These are phyloP conservation scores for Melocanna baccifera DNA, from an alignment of 176 grass and related monocot species.

Conservation along the genomic window DNA sequence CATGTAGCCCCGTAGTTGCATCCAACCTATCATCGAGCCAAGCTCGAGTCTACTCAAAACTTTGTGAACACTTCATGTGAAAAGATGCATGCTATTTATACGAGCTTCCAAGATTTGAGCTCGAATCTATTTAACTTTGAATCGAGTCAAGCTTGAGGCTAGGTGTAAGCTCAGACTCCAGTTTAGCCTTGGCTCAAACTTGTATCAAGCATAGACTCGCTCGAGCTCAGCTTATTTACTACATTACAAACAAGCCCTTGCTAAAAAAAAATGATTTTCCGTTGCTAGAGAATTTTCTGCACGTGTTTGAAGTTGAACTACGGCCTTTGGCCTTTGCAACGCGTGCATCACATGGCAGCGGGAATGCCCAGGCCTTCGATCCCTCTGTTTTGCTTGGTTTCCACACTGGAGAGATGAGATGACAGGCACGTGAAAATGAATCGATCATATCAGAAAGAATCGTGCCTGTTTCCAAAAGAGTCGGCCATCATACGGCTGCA, in stretches of 20 bases:
- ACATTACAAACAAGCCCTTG: too few relatives aligned
- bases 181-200: too few relatives aligned
- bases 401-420: not conserved
- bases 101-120: too few relatives aligned
- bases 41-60: too few relatives aligned
- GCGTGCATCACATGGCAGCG: not conserved
- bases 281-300: not conserved
- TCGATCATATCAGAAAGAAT: not conserved
- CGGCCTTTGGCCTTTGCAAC: not conserved
- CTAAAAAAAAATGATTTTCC: not conserved
- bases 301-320: not conserved
- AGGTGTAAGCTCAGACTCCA: accelerated
- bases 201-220: too few relatives aligned
- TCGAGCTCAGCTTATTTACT: too few relatives aligned
- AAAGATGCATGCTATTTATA: too few relatives aligned
- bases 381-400: not conserved
- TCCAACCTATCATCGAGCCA: too few relatives aligned
- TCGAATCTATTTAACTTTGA: too few relatives aligned
- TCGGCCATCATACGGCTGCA: not conserved
- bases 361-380: not conserved
- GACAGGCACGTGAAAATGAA: not conserved
- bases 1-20: too few relatives aligned
- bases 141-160: too few relatives aligned
- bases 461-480: not conserved
- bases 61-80: too few relatives aligned